These are phyloP conservation scores for Saprolegnia parasitica DNA, from an alignment of 352 stramenopile species.

Conservation along the genomic window DNA sequence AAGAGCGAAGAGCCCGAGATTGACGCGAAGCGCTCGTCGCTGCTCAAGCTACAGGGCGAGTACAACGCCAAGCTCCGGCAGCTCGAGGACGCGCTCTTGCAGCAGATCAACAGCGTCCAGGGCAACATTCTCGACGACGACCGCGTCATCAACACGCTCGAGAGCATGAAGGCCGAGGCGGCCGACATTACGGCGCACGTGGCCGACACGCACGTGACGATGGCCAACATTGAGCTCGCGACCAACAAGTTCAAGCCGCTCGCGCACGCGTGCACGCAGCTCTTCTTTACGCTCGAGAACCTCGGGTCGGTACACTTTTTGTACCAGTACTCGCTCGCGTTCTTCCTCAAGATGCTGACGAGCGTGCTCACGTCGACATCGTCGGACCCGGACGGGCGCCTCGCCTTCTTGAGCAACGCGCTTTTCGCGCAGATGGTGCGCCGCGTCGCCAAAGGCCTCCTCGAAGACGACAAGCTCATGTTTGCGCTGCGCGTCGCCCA, in stretches of 20 bases:
- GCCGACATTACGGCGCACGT: constrained; percentile 92
- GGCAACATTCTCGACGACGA: constrained; percentile 99
- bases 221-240: constrained; percentile 80
- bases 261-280: constrained; percentile 75
- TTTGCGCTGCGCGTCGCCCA: constrained; percentile 95
- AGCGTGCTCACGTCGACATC: constrained; percentile 74
- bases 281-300: constrained; percentile 92
- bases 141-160: constrained; percentile 97
- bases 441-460: constrained; percentile 91
- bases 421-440: constrained; percentile 92
- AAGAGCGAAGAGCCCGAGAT: constrained; percentile 97
- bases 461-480: constrained; percentile 97
- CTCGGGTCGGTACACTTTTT: constrained; percentile 96
- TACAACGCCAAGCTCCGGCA: constrained; percentile 96
- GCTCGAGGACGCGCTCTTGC: constrained; percentile 97
- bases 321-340: constrained; percentile 98
- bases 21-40: constrained; percentile 92
- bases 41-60: constrained; percentile 98
- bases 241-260: constrained; percentile 96
- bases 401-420: constrained; percentile 60
- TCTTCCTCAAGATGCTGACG: constrained; percentile 95
- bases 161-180: constrained; percentile 98
- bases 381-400: constrained; percentile 29
- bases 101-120: constrained; percentile 97
- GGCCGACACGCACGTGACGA: constrained; percentile 72